Percentiles rank a stretch among this genome's conserved stretches.
These are phyloP conservation scores for Astrothelium subdiscretum DNA, from an alignment of 495 filamentous ascomycete genomes.

Conservation along the genomic window DNA sequence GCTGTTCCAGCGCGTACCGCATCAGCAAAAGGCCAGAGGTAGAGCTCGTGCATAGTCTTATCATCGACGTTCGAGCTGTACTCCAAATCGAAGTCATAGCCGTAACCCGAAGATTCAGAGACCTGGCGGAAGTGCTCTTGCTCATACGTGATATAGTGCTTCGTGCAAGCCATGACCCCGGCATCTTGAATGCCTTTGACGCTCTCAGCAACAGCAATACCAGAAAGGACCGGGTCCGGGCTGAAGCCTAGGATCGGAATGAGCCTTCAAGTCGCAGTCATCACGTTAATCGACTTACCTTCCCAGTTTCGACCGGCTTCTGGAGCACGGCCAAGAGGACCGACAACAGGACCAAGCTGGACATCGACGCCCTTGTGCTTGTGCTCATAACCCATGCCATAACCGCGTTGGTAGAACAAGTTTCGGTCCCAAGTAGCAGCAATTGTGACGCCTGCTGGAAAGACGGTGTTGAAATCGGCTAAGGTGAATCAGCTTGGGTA, in stretches of 20 bases:
- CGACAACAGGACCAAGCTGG: constrained; percentile 79
- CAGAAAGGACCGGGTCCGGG: constrained; percentile 31
- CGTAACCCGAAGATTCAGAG: constrained; percentile 48
- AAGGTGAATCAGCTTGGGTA: neutral
- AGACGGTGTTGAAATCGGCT: constrained; percentile 36
- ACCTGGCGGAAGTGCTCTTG: constrained; percentile 62
- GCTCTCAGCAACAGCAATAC: constrained; percentile 27
- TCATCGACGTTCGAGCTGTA: constrained; percentile 83
- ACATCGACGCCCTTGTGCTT: constrained; percentile 51
- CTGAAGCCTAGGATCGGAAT: constrained; percentile 23
- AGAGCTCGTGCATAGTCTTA: constrained; percentile 87
- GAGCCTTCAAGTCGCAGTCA: neutral
- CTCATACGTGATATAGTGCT: constrained; percentile 31
- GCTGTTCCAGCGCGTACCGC: constrained; percentile 32
- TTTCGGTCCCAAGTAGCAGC: constrained; percentile 32
- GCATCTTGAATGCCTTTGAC: constrained; percentile 31
- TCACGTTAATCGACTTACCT: constrained; percentile 7
- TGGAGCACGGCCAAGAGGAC: constrained; percentile 42
- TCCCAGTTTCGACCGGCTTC: constrained; percentile 85
- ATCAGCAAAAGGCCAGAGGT: constrained; percentile 78
- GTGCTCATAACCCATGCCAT: constrained; percentile 29
- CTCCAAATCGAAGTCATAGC: constrained; percentile 51
- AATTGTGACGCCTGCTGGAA: constrained; percentile 29
- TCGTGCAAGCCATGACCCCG: constrained; percentile 30
- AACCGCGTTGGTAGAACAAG: constrained; percentile 27